These are phyloP conservation scores for Plantago coronopus DNA, from an alignment of 305 asterid species.

Conservation along the genomic window DNA sequence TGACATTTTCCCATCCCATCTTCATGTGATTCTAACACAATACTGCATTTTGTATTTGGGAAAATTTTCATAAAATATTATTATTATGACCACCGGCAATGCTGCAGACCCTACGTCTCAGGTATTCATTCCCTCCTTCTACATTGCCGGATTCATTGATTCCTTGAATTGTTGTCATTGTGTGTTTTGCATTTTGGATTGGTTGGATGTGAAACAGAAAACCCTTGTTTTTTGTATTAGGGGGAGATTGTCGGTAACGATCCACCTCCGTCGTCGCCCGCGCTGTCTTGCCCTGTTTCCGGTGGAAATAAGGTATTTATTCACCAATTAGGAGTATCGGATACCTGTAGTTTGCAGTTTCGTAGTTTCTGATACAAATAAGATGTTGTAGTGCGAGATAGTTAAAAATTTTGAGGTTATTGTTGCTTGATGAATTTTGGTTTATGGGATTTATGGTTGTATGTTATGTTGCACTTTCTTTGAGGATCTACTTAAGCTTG, in stretches of 20 bases:
- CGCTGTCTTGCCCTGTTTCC: constrained; percentile 47
- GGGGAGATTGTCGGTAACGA: constrained; percentile 38
- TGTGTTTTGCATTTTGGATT: neutral
- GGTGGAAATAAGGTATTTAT: constrained; percentile 63
- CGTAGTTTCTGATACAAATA: no score
- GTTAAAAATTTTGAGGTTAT: neutral
- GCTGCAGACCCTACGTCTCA: constrained; percentile 38
- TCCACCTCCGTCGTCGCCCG: constrained; percentile 43
- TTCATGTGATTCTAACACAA: neutral
- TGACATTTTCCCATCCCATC: neutral
- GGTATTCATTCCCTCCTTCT: constrained; percentile 31
- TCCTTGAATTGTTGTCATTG: neutral
- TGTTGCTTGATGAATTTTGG: constrained; percentile 5
- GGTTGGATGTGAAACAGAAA: neutral
- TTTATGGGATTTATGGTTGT: neutral
- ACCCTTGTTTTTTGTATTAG: constrained; percentile 33
- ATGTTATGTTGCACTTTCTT: neutral
- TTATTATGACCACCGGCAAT: constrained; percentile 48
- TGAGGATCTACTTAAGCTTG: constrained; percentile 8
- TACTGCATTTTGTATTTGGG: neutral
- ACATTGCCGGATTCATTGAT: constrained; percentile 13
- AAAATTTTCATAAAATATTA: no score
- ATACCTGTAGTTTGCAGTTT: no score
- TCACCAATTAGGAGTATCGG: neutral
- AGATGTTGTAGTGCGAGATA: no score